Evolutionary conservation across 2,329 filamentous ascomycete genomes (phyloP).

Genomic region (Penicillium thymicola): DNA sequence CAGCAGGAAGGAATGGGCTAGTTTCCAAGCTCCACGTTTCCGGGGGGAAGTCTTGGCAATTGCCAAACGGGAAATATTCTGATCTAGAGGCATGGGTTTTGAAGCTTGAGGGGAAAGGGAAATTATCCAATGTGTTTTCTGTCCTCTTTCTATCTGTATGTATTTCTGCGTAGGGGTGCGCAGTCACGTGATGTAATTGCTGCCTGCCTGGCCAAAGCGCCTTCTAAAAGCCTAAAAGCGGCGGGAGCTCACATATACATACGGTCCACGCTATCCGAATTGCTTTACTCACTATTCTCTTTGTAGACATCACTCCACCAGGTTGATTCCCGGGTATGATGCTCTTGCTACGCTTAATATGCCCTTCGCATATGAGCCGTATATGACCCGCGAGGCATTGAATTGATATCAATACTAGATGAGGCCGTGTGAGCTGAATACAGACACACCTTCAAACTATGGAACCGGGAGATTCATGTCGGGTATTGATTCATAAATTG

Average conservation of each 20-base stretch:
- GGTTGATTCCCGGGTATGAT: background rate
- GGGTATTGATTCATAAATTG: conserved; percentile 20
- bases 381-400: background rate
- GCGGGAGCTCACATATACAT: background rate
- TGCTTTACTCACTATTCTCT: background rate
- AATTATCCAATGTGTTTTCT: too few relatives aligned
- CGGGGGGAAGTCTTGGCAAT: too few relatives aligned
- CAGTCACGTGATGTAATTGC: too few relatives aligned
- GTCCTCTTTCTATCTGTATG: too few relatives aligned
- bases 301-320: background rate
- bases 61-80: too few relatives aligned
- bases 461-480: background rate
- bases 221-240: background rate
- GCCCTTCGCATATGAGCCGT: background rate
- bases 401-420: background rate
- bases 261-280: background rate
- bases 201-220: too few relatives aligned
- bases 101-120: too few relatives aligned
- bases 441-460: background rate
- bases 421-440: background rate
- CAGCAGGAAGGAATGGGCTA: too few relatives aligned
- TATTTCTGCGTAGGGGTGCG: too few relatives aligned
- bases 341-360: background rate
- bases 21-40: too few relatives aligned
- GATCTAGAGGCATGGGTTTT: too few relatives aligned